Percentiles rank a stretch among this genome's conserved stretches.
Conservation (phyloP, 495 filamentous ascomycete species). For the Penicillium riverlandense region DNA sequence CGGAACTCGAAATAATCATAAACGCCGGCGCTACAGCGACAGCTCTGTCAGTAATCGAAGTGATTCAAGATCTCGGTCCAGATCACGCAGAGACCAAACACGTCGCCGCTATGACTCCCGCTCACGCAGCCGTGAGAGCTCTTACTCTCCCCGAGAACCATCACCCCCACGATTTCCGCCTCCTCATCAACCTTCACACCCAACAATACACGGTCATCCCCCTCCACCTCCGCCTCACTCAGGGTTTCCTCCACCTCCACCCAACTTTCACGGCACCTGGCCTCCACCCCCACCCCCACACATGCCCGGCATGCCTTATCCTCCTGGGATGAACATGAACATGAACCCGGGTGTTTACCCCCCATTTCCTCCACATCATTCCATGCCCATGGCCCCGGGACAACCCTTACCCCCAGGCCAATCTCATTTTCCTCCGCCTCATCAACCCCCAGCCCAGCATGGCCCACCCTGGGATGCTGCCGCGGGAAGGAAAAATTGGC, state of each 20-base stretch:
- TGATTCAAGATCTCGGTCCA: conserved; percentile 15
- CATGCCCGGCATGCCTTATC: conserved; percentile 13
- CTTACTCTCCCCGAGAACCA: conserved; percentile 38
- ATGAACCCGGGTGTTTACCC: conserved; percentile 1
- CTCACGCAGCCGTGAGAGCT: conserved; percentile 36
- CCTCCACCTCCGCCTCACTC: conserved; percentile 7
- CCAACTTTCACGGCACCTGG: conserved; percentile 46
- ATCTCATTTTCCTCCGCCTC: conserved; percentile 32
- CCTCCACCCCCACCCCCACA: conserved; percentile 37
- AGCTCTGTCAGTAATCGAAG: conserved; percentile 33
- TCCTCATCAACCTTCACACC: conserved; percentile 19
- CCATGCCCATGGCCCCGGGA: conserved; percentile 13
- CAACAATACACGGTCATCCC: conserved; percentile 6
- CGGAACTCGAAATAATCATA: conserved; percentile 28
- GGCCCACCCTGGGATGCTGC: conserved; percentile 13
- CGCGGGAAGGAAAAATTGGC: conserved; percentile 13
- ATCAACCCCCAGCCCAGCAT: conserved; percentile 14
- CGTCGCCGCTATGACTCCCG: conserved; percentile 19
- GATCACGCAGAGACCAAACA: conserved; percentile 12
- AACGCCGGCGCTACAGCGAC: conserved; percentile 42
- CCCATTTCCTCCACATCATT: conserved; percentile 19
- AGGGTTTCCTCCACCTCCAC: conserved; percentile 34
- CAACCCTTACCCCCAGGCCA: conserved; percentile 31
- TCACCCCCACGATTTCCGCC: conserved; percentile 20
- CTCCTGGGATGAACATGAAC: neutral